phyloP scores from a whole-genome alignment of 2,329 filamentous ascomycete species.

The Dendryphion nanum region DNA sequence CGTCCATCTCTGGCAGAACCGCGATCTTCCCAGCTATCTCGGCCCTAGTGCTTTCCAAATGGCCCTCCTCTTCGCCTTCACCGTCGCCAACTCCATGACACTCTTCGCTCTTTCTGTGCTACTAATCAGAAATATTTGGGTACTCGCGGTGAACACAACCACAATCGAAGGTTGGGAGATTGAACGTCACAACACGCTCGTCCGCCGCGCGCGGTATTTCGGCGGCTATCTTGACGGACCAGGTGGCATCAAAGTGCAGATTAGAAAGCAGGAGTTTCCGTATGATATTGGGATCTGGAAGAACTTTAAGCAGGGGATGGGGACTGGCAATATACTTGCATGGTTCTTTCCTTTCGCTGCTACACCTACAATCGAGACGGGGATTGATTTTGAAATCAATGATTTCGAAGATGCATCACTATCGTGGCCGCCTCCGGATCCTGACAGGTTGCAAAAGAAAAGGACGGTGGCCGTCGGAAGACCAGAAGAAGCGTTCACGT shows the following conservation, averaged over 20 bases:
- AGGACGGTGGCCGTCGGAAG: constrained; percentile 11
- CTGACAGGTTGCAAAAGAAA: constrained; percentile 43
- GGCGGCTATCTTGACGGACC: constrained; percentile 59
- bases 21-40: constrained; percentile 71
- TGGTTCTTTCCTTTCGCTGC: constrained; percentile 70
- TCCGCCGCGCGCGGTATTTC: constrained; percentile 46
- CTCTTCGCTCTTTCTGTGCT: constrained; percentile 65
- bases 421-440: constrained; percentile 52
- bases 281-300: constrained; percentile 75
- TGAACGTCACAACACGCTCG: constrained; percentile 46
- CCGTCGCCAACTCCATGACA: constrained; percentile 58
- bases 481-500: constrained; percentile 33
- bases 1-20: constrained; percentile 60
- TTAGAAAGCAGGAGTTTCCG: constrained; percentile 71
- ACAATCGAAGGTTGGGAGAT: constrained; percentile 78
- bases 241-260: constrained; percentile 53
- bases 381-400: constrained; percentile 67
- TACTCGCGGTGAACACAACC: constrained; percentile 67
- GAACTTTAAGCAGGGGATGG: constrained; percentile 77
- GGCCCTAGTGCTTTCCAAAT: constrained; percentile 64
- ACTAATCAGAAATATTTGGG: constrained; percentile 57
- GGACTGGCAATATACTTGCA: constrained; percentile 60
- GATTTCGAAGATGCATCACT: constrained; percentile 61
- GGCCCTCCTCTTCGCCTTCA: constrained; percentile 59
- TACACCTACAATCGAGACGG: constrained; percentile 52